Conservation (phyloP, 116 monocot genomes). For the Dioscorea cayenensis region DNA sequence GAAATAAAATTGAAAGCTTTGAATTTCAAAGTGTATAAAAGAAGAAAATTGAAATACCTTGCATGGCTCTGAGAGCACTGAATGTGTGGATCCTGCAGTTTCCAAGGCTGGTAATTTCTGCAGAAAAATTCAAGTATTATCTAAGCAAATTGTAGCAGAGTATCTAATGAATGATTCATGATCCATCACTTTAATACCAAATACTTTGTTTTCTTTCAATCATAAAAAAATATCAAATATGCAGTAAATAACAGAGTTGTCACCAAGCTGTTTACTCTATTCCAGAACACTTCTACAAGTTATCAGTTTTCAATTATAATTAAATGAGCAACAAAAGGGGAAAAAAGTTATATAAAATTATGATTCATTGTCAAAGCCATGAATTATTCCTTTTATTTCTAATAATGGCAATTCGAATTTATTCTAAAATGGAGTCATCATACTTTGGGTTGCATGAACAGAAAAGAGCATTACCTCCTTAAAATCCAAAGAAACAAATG, state of each 20-base stretch:
- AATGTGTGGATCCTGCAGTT: not conserved
- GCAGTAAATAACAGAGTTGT: too few species aligned
- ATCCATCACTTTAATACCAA: not conserved
- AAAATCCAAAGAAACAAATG: conserved; percentile 10
- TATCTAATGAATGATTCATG: not conserved
- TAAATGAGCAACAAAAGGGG: too few species aligned
- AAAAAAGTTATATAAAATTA: too few species aligned
- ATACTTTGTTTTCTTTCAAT: too few species aligned
- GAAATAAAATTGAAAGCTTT: not conserved
- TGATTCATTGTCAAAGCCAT: too few species aligned
- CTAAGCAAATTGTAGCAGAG: not conserved
- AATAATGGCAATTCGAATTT: not conserved
- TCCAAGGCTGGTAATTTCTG: conserved; percentile 11
- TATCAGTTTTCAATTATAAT: too few species aligned
- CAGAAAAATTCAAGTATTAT: not conserved
- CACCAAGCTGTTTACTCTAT: too few species aligned
- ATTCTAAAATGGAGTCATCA: not conserved
- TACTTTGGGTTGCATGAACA: not conserved
- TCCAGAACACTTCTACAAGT: too few species aligned
- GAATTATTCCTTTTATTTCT: too few species aligned
- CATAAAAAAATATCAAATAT: too few species aligned
- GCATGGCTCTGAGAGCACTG: conserved; percentile 7
- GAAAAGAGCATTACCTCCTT: conserved; percentile 9
- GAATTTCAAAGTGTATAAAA: not conserved
- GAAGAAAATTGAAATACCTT: conserved; percentile 10